Conservation (phyloP, 306 rosid genomes). For the Dicorynia guianensis region DNA sequence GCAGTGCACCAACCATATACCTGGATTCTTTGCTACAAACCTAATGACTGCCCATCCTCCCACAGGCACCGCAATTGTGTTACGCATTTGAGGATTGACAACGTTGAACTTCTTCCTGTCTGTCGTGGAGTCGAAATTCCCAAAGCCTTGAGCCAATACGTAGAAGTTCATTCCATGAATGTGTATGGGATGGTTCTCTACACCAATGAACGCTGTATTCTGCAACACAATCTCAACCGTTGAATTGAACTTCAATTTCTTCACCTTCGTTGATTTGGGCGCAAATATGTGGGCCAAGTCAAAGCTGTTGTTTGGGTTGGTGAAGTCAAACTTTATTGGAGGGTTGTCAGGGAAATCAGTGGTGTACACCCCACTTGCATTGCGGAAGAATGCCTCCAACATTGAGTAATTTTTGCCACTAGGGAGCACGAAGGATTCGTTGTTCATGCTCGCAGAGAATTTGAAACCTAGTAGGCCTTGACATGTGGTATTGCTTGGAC, state of each 20-base stretch:
- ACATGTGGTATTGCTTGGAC: conserved; percentile 48
- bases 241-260: conserved; percentile 59
- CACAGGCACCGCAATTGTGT: conserved; percentile 61
- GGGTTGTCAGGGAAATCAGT: conserved; percentile 59
- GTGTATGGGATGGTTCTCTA: conserved; percentile 46
- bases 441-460: conserved; percentile 67
- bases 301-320: background rate
- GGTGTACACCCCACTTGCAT: conserved; percentile 56
- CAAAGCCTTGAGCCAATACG: conserved; percentile 55
- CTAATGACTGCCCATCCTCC: conserved; percentile 74
- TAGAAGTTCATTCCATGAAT: conserved; percentile 44
- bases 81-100: conserved; percentile 54
- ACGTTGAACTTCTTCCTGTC: conserved; percentile 51
- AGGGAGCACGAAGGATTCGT: conserved; percentile 66
- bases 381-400: conserved; percentile 53
- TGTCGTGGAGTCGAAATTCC: conserved; percentile 44
- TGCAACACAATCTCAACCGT: conserved; percentile 68
- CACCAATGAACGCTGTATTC: conserved; percentile 49
- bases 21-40: conserved; percentile 50
- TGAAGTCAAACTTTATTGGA: conserved; percentile 51
- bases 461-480: conserved; percentile 12
- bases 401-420: conserved; percentile 46
- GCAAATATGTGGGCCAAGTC: conserved; percentile 36
- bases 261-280: conserved; percentile 58
- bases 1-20: conserved; percentile 55